Conservation (phyloP, 2,329 filamentous ascomycete species). For the Cryphonectria parasitica region DNA sequence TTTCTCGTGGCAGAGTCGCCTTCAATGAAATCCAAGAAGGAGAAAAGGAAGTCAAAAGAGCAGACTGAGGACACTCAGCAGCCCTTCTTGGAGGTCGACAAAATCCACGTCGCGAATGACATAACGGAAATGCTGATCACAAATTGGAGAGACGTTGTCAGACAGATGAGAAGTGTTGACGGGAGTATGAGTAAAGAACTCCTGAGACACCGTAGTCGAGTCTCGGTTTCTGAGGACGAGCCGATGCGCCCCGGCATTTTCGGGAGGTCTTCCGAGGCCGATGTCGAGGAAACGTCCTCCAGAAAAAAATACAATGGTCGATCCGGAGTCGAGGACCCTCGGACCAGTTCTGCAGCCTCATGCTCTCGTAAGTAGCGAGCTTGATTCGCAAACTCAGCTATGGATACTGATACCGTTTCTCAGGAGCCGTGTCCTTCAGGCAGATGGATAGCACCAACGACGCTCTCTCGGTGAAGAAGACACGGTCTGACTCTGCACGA, state of each 20-base stretch:
- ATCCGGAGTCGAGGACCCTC: background rate
- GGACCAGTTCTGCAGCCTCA: background rate
- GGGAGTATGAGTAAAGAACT: constrained; percentile 31
- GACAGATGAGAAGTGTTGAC: constrained; percentile 58
- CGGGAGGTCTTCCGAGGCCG: constrained; percentile 13
- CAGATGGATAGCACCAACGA: constrained; percentile 27
- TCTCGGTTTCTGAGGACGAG: constrained; percentile 28
- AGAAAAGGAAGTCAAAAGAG: constrained; percentile 41
- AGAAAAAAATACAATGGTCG: background rate
- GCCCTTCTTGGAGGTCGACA: constrained; percentile 50
- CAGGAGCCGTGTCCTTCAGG: constrained; percentile 28
- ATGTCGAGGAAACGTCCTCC: background rate
- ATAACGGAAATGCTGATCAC: constrained; percentile 69
- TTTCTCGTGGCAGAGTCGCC: constrained; percentile 49
- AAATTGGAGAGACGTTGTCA: constrained; percentile 67
- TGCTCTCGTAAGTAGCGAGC: background rate
- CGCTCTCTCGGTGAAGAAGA: constrained; percentile 28
- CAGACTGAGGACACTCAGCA: constrained; percentile 30
- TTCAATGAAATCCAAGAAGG: constrained; percentile 46
- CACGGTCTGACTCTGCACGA: constrained; percentile 18
- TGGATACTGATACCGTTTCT: background rate
- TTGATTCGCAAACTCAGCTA: background rate
- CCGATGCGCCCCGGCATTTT: constrained; percentile 19
- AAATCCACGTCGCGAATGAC: constrained; percentile 59
- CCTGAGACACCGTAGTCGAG: constrained; percentile 32